Evolutionary conservation across 169 alveolate species (phyloP).

Genomic region (Cyclospora cayetanensis): DNA sequence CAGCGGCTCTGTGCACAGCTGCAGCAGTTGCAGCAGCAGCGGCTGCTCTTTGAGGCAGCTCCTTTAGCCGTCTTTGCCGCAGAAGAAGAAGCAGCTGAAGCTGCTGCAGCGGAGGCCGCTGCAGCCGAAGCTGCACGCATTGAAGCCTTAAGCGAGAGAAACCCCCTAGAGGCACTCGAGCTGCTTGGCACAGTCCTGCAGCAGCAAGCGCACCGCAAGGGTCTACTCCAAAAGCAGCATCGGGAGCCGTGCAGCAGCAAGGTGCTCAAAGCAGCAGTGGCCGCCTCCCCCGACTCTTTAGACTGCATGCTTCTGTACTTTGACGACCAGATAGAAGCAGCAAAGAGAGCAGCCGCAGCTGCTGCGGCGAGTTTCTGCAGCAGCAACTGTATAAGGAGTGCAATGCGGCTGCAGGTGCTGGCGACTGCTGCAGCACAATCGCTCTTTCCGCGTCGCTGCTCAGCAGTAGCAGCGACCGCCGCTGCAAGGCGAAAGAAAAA

Average conservation of each 20-base stretch:
- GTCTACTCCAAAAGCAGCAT: neutral
- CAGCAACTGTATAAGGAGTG: neutral
- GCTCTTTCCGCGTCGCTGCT: neutral
- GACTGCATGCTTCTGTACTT: conserved; percentile 1
- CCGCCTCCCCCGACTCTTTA: neutral
- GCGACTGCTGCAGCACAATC: conserved; percentile 9
- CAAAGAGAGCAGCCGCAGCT: neutral
- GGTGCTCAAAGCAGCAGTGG: conserved; percentile 17
- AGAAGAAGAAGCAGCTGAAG: neutral
- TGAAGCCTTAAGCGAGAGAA: neutral
- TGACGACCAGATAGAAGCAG: neutral
- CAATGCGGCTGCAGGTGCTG: neutral
- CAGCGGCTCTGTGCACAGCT: neutral
- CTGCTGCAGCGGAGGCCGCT: neutral
- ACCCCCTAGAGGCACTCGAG: neutral
- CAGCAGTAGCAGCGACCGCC: conserved; percentile 12
- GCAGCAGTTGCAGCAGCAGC: neutral
- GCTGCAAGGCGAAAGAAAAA: neutral
- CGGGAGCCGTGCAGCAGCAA: conserved; percentile 14
- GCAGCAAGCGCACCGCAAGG: neutral
- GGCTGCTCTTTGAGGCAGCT: neutral
- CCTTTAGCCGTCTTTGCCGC: neutral
- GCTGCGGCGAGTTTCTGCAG: too few relatives aligned
- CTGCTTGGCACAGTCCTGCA: neutral
- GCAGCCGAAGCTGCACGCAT: neutral